Percentiles rank a stretch among this genome's conserved stretches.
Evolutionary conservation across 176 grass and related monocot species (phyloP).

Genomic region (Chloris gayana): DNA sequence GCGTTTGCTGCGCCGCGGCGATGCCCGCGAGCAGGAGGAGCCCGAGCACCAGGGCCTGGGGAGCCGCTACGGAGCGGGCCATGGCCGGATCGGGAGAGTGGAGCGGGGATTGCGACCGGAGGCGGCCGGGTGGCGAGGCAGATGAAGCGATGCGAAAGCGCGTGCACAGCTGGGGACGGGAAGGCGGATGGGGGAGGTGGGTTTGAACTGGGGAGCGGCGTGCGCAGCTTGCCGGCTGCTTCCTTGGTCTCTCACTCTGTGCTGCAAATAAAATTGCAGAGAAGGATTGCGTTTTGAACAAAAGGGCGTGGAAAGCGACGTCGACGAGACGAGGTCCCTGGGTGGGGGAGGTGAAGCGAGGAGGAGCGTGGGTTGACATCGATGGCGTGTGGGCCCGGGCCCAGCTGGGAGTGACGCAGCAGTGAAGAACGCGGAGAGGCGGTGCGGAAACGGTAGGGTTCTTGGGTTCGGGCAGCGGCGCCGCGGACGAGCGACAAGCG

Average conservation of each 20-base stretch:
- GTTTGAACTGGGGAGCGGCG: constrained; percentile 71
- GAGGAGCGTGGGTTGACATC: constrained; percentile 35
- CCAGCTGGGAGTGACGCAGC: constrained; percentile 6
- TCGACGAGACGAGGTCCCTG: constrained; percentile 17
- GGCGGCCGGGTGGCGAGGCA: constrained; percentile 27
- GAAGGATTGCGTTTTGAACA: constrained; percentile 35
- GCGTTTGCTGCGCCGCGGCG: constrained; percentile 41
- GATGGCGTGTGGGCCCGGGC: not conserved
- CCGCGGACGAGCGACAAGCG: not conserved
- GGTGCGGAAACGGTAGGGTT: constrained; percentile 40
- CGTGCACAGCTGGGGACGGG: constrained; percentile 46
- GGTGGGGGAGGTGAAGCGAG: not conserved
- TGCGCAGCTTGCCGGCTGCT: constrained; percentile 39
- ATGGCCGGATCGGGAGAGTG: constrained; percentile 44
- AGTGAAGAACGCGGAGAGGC: constrained; percentile 2
- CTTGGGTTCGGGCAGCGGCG: constrained; percentile 18
- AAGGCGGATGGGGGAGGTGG: not conserved
- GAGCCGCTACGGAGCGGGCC: constrained; percentile 16
- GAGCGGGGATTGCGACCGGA: constrained; percentile 26
- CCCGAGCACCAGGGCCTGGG: constrained; percentile 27
- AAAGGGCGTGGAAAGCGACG: constrained; percentile 50
- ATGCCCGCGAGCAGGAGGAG: constrained; percentile 47
- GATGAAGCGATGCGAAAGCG: constrained; percentile 66
- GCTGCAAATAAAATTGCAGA: not conserved
- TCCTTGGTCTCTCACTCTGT: not conserved